These are phyloP conservation scores for Rhinocladiella similis DNA, from an alignment of 2,329 filamentous ascomycete species.

Conservation along the genomic window DNA sequence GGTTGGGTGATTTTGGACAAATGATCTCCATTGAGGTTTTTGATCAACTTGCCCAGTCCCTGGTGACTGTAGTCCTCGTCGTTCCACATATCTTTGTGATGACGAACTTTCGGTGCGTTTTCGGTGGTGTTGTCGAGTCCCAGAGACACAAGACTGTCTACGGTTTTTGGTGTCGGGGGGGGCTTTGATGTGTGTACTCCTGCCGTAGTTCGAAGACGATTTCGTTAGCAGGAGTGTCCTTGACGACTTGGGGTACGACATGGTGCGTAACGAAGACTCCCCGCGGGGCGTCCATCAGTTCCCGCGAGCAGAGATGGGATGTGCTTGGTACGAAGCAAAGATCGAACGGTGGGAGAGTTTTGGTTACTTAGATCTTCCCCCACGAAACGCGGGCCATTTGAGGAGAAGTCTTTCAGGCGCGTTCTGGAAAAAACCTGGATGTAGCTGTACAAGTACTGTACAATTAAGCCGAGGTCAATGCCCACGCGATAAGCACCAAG, in stretches of 20 bases:
- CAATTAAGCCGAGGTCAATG: no score
- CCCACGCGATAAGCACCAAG: no score
- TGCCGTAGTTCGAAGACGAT: conserved; percentile 52
- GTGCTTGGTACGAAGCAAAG: no score
- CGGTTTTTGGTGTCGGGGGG: conserved; percentile 39
- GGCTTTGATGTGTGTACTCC: conserved; percentile 46
- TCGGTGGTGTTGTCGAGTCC: conserved; percentile 43
- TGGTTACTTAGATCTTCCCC: no score
- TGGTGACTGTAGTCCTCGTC: conserved; percentile 50
- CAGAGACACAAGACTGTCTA: conserved; percentile 45
- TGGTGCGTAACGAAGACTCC: conserved; percentile 33
- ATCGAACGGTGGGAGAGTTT: no score
- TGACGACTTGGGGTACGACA: conserved; percentile 45
- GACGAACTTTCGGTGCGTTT: conserved; percentile 44
- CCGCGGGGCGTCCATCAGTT: no score
- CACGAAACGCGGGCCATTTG: no score
- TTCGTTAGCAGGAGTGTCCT: conserved; percentile 37
- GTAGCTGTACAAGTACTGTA: no score
- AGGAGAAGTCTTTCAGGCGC: no score
- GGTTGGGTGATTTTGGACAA: conserved; percentile 46
- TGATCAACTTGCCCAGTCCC: conserved; percentile 49
- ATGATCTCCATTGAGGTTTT: conserved; percentile 52
- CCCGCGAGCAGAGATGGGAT: no score
- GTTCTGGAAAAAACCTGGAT: no score
- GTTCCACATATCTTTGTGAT: conserved; percentile 54